Conservation (phyloP, 2,329 filamentous ascomycete genomes). For the Cladophialophora yegresii region DNA sequence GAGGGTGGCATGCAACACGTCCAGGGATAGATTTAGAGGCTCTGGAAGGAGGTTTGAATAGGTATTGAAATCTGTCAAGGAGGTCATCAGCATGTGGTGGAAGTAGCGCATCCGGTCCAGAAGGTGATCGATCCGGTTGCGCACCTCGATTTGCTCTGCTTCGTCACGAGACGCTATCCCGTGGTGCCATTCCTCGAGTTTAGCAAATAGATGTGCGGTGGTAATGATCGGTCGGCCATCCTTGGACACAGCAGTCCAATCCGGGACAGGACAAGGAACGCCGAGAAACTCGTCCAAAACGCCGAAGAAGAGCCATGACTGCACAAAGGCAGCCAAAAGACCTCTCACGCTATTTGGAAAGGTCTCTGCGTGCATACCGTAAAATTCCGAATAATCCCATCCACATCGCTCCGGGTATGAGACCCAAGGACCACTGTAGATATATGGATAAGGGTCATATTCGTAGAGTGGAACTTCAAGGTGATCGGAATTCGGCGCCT, state of each 20-base stretch:
- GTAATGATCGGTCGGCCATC: background rate
- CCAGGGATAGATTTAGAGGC: background rate
- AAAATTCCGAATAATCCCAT: background rate
- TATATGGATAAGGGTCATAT: background rate
- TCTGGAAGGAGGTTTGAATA: background rate
- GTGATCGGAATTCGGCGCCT: background rate
- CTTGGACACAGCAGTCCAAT: background rate
- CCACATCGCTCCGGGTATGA: background rate
- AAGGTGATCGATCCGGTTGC: background rate
- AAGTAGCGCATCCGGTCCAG: background rate
- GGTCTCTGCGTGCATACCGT: background rate
- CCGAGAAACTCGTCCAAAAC: background rate
- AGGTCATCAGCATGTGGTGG: background rate
- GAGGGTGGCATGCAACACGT: background rate
- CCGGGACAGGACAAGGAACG: background rate
- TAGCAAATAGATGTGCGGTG: background rate
- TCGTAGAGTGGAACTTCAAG: background rate
- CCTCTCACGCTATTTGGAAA: background rate
- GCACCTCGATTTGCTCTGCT: background rate
- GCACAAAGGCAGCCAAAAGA: conserved; percentile 1
- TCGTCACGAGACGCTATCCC: background rate
- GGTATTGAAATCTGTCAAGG: background rate
- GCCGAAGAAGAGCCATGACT: conserved; percentile 9
- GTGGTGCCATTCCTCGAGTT: background rate
- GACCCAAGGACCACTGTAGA: background rate